Evolutionary conservation across 148 eudicot genomes (phyloP).

Genomic region (Vaccinium vitisidaea): DNA sequence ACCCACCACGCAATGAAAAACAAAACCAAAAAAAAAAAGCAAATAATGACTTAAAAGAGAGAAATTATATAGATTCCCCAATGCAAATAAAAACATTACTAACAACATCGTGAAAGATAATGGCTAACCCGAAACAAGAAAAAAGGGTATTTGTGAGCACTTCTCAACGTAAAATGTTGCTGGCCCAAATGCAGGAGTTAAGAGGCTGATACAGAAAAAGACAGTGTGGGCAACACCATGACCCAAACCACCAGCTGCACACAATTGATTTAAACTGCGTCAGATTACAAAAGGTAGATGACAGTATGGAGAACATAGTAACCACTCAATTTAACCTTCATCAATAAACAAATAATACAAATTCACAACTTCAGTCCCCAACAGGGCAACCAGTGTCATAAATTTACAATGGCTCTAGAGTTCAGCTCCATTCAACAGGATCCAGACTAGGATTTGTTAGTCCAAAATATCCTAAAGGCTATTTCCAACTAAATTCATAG

Average conservation of each 20-base stretch:
- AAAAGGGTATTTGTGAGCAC: conserved; percentile 78
- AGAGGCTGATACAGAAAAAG: conserved; percentile 87
- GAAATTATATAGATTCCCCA: background rate
- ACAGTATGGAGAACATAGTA: conserved; percentile 3
- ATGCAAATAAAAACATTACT: background rate
- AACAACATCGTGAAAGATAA: background rate
- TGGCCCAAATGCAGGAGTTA: conserved; percentile 95
- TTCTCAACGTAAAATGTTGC: conserved; percentile 81
- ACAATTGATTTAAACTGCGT: conserved; percentile 24
- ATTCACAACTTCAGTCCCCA: background rate
- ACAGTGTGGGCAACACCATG: conserved; percentile 99
- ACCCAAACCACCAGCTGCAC: conserved; percentile 97
- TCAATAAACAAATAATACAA: background rate
- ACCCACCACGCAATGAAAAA: background rate
- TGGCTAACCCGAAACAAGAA: conserved; percentile 80
- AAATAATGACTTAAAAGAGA: background rate
- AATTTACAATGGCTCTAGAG: background rate
- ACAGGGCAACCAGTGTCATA: background rate
- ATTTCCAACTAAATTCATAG: background rate
- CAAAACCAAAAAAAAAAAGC: background rate
- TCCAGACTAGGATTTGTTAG: background rate
- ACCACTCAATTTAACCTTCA: background rate
- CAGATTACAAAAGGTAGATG: conserved; percentile 15
- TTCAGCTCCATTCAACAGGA: background rate
- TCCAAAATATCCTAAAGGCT: background rate